phyloP scores from a whole-genome alignment of 2,329 filamentous ascomycete genomes.

The Fusarium buxicola region DNA sequence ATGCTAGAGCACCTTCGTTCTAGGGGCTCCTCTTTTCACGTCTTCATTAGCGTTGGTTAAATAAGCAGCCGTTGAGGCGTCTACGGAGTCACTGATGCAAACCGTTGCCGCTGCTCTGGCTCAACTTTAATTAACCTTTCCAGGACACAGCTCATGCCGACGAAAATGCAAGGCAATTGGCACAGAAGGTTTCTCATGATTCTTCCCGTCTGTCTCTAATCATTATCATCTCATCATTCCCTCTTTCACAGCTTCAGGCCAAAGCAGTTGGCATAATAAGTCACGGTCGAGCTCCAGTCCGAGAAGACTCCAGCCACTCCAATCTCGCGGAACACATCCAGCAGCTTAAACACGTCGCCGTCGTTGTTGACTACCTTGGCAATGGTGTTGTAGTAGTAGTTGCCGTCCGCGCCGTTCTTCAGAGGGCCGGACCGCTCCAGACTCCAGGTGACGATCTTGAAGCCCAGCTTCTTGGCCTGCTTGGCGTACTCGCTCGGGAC shows the following conservation, averaged over 20 bases:
- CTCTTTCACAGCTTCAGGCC: slow-evolving; percentile 44
- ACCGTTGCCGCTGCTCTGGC: background rate
- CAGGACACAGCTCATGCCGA: background rate
- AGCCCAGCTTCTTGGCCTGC: slow-evolving; percentile 68
- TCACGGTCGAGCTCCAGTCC: slow-evolving; percentile 76
- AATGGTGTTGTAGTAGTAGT: slow-evolving; percentile 69
- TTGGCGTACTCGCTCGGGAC: slow-evolving; percentile 72
- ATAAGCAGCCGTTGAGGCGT: background rate
- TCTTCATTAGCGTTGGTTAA: background rate
- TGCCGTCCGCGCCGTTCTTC: slow-evolving; percentile 58
- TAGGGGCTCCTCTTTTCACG: background rate
- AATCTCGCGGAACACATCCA: slow-evolving; percentile 73
- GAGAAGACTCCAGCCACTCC: slow-evolving; percentile 72
- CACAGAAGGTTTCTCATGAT: background rate
- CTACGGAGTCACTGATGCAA: background rate
- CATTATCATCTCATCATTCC: background rate
- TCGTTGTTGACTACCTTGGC: slow-evolving; percentile 68
- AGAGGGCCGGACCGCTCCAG: slow-evolving; percentile 74
- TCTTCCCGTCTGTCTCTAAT: background rate
- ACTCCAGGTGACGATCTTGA: slow-evolving; percentile 76
- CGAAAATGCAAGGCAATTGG: background rate
- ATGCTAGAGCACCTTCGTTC: background rate
- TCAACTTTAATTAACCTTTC: background rate
- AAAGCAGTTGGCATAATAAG: slow-evolving; percentile 80
- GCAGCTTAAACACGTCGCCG: slow-evolving; percentile 73